Evolutionary conservation across 2,329 filamentous ascomycete genomes (phyloP).

Genomic region (Pseudohalonectria lignicola): DNA sequence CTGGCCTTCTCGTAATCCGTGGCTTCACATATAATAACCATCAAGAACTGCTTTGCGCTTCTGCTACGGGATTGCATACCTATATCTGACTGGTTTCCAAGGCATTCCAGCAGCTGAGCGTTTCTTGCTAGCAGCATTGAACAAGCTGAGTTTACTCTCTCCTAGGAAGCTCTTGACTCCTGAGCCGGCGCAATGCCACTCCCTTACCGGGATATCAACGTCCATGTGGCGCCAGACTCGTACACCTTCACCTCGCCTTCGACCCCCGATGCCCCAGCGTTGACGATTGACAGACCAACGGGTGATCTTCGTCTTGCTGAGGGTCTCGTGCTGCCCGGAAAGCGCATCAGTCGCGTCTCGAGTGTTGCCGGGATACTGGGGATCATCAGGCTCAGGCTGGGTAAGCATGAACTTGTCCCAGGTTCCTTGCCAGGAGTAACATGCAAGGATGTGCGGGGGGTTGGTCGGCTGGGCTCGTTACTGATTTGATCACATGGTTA

Average conservation of each 20-base stretch:
- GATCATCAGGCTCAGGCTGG: slow-evolving; percentile 84
- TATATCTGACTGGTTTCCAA: too few relatives aligned
- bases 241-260: slow-evolving; percentile 97
- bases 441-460: too few relatives aligned
- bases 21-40: too few relatives aligned
- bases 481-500: too few relatives aligned
- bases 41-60: too few relatives aligned
- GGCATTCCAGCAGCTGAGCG: too few relatives aligned
- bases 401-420: slow-evolving; percentile 42
- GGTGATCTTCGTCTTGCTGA: slow-evolving; percentile 82
- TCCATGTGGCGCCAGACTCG: slow-evolving; percentile 81
- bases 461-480: too few relatives aligned
- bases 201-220: slow-evolving; percentile 93
- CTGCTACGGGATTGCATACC: too few relatives aligned
- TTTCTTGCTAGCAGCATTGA: too few relatives aligned
- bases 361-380: slow-evolving; percentile 93
- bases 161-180: too few relatives aligned
- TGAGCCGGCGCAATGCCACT: slow-evolving; percentile 28
- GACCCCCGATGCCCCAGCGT: slow-evolving; percentile 74
- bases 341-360: slow-evolving; percentile 63
- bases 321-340: slow-evolving; percentile 62
- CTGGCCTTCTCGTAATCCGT: too few relatives aligned
- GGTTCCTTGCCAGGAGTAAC: not conserved
- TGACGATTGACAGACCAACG: slow-evolving; percentile 84
- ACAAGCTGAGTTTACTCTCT: too few relatives aligned